phyloP scores from a whole-genome alignment of 306 rosid species.

The Corylus americana region DNA sequence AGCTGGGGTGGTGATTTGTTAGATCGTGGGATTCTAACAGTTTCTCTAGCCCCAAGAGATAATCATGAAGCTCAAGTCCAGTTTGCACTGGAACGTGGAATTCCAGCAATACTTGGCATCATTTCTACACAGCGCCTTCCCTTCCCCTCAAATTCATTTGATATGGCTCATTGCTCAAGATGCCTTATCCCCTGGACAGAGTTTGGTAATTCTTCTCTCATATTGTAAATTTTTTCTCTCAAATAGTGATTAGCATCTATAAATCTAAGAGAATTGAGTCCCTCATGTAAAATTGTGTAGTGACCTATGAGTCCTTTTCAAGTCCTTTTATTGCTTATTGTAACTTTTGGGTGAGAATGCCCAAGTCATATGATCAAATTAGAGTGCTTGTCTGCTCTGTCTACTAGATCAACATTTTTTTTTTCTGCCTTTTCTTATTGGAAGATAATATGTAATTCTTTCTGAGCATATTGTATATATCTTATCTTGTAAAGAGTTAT shows the following conservation, averaged over 20 bases:
- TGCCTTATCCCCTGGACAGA: conserved; percentile 99
- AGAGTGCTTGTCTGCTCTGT: conserved; percentile 3
- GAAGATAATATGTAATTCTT: conserved; percentile 9
- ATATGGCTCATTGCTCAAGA: conserved; percentile 99
- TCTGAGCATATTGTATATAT: neutral
- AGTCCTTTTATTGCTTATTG: neutral
- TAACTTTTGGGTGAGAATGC: neutral
- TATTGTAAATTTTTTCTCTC: neutral
- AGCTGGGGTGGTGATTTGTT: conserved; percentile 99
- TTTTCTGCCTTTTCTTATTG: conserved; percentile 4
- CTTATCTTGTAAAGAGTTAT: neutral
- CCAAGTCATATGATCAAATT: neutral
- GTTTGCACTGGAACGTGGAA: conserved; percentile 97
- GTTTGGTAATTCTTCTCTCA: conserved; percentile 63
- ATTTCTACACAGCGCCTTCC: conserved; percentile 97
- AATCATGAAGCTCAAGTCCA: conserved; percentile 99
- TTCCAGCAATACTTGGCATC: conserved; percentile 96
- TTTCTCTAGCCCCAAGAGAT: conserved; percentile 99
- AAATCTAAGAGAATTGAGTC: conserved; percentile 12
- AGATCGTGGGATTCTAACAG: conserved; percentile 82
- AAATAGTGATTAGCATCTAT: neutral
- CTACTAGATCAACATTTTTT: conserved; percentile 18
- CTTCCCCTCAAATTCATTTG: conserved; percentile 90
- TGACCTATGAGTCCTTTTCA: neutral
- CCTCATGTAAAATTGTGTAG: conserved; percentile 4